Evolutionary conservation across 1,139 yeast species (phyloP).

Genomic region (Taiozyma onychis): DNA sequence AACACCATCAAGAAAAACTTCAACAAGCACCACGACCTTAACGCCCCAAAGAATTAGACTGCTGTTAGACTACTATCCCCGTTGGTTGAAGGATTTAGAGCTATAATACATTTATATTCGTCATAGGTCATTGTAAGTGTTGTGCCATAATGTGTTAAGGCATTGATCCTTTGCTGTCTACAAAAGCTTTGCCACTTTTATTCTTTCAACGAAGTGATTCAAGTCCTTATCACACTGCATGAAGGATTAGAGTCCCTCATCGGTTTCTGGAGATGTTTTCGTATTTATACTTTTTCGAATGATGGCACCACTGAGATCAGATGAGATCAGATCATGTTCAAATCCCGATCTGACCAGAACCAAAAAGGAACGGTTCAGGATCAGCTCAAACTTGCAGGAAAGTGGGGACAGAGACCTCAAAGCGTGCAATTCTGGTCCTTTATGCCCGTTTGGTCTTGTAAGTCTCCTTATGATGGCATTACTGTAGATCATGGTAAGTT

Average conservation of each 20-base stretch:
- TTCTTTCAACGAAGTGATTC: not conserved
- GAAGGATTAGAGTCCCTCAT: not conserved
- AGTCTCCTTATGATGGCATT: no score
- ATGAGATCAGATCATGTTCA: not conserved
- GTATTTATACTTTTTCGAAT: not conserved
- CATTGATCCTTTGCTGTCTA: not conserved
- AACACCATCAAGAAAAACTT: slow-evolving; percentile 18
- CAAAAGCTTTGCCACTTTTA: not conserved
- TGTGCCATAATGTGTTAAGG: not conserved
- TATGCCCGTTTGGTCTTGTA: no score
- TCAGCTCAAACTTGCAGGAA: not conserved
- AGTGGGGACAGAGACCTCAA: not conserved
- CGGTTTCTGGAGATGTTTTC: not conserved
- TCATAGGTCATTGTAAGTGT: not conserved
- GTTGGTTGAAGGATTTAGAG: not conserved
- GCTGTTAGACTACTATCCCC: not conserved
- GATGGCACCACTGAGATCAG: not conserved
- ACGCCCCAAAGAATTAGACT: slow-evolving; percentile 10
- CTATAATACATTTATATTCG: not conserved
- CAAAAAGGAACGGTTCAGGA: not conserved
- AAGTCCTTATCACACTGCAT: not conserved
- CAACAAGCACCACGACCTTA: slow-evolving; percentile 16
- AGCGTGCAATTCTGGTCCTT: not conserved
- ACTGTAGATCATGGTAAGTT: no score
- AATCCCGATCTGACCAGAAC: not conserved